Percentiles rank a stretch among this genome's conserved stretches.
Evolutionary conservation across 139 green algal species (phyloP).

Genomic region (Volvox africanus): DNA sequence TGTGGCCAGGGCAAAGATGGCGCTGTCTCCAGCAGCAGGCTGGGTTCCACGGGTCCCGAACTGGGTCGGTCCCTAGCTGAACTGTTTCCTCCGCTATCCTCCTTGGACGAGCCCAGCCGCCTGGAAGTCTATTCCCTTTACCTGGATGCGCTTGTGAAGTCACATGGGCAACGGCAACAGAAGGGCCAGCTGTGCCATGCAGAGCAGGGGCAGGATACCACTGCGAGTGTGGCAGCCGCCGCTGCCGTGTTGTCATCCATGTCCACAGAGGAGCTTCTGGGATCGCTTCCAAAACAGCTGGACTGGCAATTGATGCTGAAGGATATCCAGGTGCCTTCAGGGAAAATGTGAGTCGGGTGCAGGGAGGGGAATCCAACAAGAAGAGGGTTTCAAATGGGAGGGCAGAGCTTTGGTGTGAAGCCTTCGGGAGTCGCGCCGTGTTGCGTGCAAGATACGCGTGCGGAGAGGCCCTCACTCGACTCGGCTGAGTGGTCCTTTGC

Average conservation of each 20-base stretch:
- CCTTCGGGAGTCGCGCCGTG: too few relatives aligned
- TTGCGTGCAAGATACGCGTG: too few relatives aligned
- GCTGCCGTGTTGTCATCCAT: background rate
- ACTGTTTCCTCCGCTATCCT: constrained; percentile 2
- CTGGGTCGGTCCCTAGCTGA: background rate
- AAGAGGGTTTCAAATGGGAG: too few relatives aligned
- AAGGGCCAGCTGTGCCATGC: background rate
- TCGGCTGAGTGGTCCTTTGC: too few relatives aligned
- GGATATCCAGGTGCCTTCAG: background rate
- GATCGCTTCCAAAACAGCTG: background rate
- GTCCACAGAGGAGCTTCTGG: background rate
- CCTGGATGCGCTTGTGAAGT: background rate
- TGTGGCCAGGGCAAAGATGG: background rate
- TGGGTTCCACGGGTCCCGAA: too few relatives aligned
- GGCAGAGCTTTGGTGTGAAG: too few relatives aligned
- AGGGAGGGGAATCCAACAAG: too few relatives aligned
- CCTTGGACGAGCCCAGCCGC: background rate
- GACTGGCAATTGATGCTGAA: constrained; percentile 3
- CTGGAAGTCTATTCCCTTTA: constrained; percentile 5
- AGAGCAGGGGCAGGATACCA: background rate
- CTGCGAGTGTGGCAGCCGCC: background rate
- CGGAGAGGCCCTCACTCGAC: too few relatives aligned
- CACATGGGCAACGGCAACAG: background rate
- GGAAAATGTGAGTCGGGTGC: background rate
- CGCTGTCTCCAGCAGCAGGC: background rate